These are phyloP conservation scores for Arxiozyma telluris DNA, from an alignment of 1,139 yeast genomes.

Conservation along the genomic window DNA sequence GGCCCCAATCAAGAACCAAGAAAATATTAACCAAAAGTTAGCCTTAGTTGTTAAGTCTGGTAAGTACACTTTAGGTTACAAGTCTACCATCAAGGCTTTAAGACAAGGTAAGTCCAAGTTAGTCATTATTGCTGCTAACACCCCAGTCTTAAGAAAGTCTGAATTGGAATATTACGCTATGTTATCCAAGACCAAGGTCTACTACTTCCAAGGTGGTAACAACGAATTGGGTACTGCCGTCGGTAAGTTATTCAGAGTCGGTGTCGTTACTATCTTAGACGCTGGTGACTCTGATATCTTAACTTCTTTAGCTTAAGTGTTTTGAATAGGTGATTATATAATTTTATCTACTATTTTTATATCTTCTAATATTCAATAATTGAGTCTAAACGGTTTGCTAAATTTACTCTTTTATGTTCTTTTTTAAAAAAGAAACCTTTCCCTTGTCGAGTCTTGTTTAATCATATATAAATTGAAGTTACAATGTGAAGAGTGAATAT, in stretches of 20 bases:
- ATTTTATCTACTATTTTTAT: constrained; percentile 1
- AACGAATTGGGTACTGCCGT: constrained; percentile 99
- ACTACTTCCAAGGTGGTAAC: constrained; percentile 99
- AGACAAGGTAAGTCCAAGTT: constrained; percentile 99
- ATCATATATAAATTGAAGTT: not conserved
- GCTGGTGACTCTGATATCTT: constrained; percentile 99
- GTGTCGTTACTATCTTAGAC: constrained; percentile 90
- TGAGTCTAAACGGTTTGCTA: not conserved
- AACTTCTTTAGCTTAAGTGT: constrained; percentile 32
- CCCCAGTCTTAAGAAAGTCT: constrained; percentile 99
- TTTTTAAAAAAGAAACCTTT: not conserved
- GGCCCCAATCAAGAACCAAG: constrained; percentile 94
- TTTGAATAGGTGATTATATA: constrained; percentile 3
- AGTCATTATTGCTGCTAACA: constrained; percentile 97
- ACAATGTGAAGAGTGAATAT: too few relatives aligned
- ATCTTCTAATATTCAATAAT: not conserved
- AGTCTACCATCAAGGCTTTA: constrained; percentile 95
- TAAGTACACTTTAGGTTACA: constrained; percentile 99
- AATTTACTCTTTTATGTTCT: not conserved
- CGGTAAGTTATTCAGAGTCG: constrained; percentile 99
- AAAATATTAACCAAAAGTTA: constrained; percentile 96
- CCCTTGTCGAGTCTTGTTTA: not conserved
- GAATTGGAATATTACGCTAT: constrained; percentile 99
- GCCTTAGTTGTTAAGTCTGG: constrained; percentile 98
- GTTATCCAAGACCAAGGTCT: constrained; percentile 96